Evolutionary conservation across 2,329 filamentous ascomycete genomes (phyloP), one percentile per base, ranked within the genome.

Genomic region (Geoglossum cookeanum): DNA sequence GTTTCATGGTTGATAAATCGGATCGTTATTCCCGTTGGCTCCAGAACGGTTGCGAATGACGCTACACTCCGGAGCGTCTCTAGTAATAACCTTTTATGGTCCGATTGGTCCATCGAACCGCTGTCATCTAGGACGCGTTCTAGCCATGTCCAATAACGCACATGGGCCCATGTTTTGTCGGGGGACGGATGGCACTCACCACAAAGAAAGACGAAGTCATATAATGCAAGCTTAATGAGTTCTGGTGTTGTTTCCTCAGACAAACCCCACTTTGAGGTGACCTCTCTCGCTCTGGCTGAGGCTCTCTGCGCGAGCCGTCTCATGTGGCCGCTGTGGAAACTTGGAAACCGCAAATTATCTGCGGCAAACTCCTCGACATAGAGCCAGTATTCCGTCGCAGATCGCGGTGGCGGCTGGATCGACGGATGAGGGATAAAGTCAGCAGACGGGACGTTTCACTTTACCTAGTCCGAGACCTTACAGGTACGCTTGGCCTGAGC

Each of bases 201-300:
- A 22, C 53, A 55, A 15, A 55, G n/a, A 45, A 55, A 8, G n/a
- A 55, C 53, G 13, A 55, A 55, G 32, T 55, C 53, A 35, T 55
- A 55, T 11, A 55, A 29, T 3, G 35, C 53, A 9, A 55, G 53
- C 22, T 30, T 45, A 35, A 55, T 45, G 13, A 55, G 32, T 22
- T 29, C 53, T 3, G 53, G 9, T 42, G 53, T 32, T 6, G 30
- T 30, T n/a, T 42, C 53, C 7, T 27, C 15, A 32, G n/a, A 17
- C 48, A 51, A 13, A 0, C 9, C 15, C 29, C 29, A 55, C 9
- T 45, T 42, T 2, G 7, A 6, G 2, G 35, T 32, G 9, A 44
- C 29, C 7, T 42, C 33, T 32, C 29, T 30, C 3, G 27, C 53
- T 42, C 17, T 6, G 22, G 5, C 53, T 1, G 53, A 32, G 17